Conservation (phyloP, 305 asterid species). For the Fraxinus xanthoxyloides region DNA sequence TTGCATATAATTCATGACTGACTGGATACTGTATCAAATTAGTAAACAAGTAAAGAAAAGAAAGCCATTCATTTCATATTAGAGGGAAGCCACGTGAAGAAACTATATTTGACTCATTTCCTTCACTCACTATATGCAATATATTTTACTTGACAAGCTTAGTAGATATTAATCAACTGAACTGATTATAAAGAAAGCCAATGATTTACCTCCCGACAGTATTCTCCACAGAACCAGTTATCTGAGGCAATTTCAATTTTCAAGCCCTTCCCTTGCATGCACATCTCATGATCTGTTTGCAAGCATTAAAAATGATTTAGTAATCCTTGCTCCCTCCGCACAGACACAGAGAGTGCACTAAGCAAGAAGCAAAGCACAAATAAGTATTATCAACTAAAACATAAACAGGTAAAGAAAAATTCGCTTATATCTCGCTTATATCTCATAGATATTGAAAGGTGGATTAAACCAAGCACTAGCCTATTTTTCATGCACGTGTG, state of each 20-base stretch:
- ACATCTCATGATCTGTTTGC: conserved; percentile 76
- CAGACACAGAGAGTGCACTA: conserved; percentile 7
- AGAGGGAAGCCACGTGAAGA: conserved; percentile 3
- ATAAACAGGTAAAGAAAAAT: conserved; percentile 4
- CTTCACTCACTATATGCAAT: not conserved
- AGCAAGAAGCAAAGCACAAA: not conserved
- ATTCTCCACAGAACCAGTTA: conserved; percentile 81
- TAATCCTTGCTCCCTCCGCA: not conserved
- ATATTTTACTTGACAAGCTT: not conserved
- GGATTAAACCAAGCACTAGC: not conserved
- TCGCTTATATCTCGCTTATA: not conserved
- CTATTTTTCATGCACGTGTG: not conserved
- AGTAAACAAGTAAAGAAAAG: not conserved
- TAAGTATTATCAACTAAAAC: conserved; percentile 14
- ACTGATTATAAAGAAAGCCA: conserved; percentile 27
- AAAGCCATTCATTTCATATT: not conserved
- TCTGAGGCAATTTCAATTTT: conserved; percentile 45
- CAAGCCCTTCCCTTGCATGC: conserved; percentile 49
- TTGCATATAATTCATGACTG: not conserved
- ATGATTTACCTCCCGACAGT: conserved; percentile 70
- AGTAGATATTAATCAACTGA: not conserved
- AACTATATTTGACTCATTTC: not conserved
- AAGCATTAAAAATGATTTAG: conserved; percentile 26
- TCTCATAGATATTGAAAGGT: not conserved
- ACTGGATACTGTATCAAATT: not conserved